Percentiles rank a stretch among this genome's conserved stretches.
phyloP scores from a whole-genome alignment of 306 rosid genomes.

The Inga leiocalycina region DNA sequence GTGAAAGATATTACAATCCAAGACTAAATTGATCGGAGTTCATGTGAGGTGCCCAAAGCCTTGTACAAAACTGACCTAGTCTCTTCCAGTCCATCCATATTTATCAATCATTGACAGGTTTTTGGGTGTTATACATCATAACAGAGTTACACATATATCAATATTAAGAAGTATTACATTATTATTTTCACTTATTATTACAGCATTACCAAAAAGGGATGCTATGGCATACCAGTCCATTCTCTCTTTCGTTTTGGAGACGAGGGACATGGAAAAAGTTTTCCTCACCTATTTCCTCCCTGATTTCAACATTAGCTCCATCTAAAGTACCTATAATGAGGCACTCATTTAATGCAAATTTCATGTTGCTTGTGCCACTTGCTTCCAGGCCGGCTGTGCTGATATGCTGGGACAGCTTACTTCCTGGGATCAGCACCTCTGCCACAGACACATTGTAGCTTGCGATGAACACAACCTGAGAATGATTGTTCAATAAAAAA shows the following conservation, averaged over 20 bases:
- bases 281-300: conserved; percentile 86
- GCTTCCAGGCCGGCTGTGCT: conserved; percentile 99
- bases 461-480: conserved; percentile 90
- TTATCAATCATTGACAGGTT: not conserved
- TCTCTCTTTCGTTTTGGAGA: conserved; percentile 86
- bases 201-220: conserved; percentile 7
- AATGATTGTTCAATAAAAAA: conserved; percentile 14
- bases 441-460: conserved; percentile 99
- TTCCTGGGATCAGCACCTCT: conserved; percentile 92
- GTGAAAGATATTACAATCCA: not conserved
- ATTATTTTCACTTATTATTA: too few relatives aligned
- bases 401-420: conserved; percentile 94
- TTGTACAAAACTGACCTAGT: not conserved
- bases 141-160: not conserved
- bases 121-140: not conserved
- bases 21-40: not conserved
- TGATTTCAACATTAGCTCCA: conserved; percentile 94
- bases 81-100: not conserved
- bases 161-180: not conserved
- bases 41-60: not conserved
- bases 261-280: conserved; percentile 88
- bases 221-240: conserved; percentile 65
- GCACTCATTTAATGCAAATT: conserved; percentile 92
- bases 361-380: conserved; percentile 99
- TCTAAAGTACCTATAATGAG: conserved; percentile 94